These are phyloP conservation scores for Lodderomyces elongisporus DNA, from an alignment of 1,139 yeast genomes.

Conservation along the genomic window DNA sequence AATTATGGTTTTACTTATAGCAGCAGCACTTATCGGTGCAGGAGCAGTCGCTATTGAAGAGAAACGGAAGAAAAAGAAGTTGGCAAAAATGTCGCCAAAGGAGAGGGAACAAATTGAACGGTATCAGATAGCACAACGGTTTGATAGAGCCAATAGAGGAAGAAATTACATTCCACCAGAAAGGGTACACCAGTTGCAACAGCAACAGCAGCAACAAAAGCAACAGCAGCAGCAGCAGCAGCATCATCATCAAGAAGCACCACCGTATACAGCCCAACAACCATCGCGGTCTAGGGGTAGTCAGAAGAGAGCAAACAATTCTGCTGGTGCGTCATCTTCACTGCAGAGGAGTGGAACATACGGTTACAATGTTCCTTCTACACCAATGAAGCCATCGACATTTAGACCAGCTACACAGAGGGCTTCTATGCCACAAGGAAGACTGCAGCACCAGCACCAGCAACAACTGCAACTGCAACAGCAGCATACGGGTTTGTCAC, in stretches of 20 bases:
- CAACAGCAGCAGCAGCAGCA: conserved; percentile 1
- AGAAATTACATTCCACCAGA: neutral
- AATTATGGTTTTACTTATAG: conserved; percentile 1
- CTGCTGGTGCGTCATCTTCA: too few relatives aligned
- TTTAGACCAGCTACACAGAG: conserved; percentile 1
- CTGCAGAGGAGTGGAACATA: too few relatives aligned
- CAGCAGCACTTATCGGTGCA: conserved; percentile 2
- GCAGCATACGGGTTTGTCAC: too few relatives aligned
- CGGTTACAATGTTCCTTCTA: conserved; percentile 2
- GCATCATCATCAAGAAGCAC: too few relatives aligned
- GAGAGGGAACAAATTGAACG: conserved; percentile 1
- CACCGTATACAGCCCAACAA: too few relatives aligned
- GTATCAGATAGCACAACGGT: conserved; percentile 1
- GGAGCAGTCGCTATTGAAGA: conserved; percentile 3
- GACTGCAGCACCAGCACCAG: conserved; percentile 16
- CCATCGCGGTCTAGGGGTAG: too few relatives aligned
- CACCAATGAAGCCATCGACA: neutral
- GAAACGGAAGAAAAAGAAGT: conserved; percentile 4
- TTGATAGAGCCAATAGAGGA: neutral
- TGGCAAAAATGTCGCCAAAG: conserved; percentile 1
- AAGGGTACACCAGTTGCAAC: neutral
- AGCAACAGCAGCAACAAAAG: conserved; percentile 2
- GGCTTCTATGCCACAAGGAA: conserved; percentile 4
- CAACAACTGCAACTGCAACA: conserved; percentile 12
- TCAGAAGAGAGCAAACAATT: too few relatives aligned